Base-by-base conservation (phyloP, 108 stramenopile species). In the Skeletonema tropicum region DNA sequence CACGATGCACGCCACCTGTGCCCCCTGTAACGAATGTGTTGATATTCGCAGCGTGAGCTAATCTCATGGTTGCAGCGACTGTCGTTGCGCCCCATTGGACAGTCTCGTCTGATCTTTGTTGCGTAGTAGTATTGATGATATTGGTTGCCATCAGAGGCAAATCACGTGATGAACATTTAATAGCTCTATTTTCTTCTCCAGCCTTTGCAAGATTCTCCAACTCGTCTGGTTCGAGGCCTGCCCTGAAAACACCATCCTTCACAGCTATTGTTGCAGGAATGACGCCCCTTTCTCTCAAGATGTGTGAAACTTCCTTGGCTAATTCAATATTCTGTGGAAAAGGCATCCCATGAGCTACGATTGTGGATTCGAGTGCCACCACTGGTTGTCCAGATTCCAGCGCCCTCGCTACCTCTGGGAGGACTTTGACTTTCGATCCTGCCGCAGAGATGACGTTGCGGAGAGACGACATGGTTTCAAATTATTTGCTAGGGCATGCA, bases 271-370 rank as follows among this genome's bases (percentile, higher is more conserved):
- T 99, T 15, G 97, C 97, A 3, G 98, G 98, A 25, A 86, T 84
- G 10, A 95, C 97, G 12, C 97, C 97, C 52, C 82, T 78, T 17
- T 70, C 32, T 39, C 87, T 73, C 23, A 94, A 57, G 15, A 92
- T 90, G 42, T 48, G 7, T 66, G 89, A 89, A 5, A 94, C 78
- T 26, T 88, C 88, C 31, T 71, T 67, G 5, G 97, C 97, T 48
- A 94, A 71, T 57, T 95, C 67, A n/a, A 97, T 70, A 64, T 99
- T 99, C 60, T 97, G 81, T 9, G 99, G 99, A 77, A 85, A 99
- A 6, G 99, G 99, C 97, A 99, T 97, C 3, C 99, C 99, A 78
- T 99, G 98, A 2, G 98, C 94, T 33, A 99, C 92, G 68, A 99
- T 99, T 59, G 99, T 99, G 19, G 92, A 94, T 72, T 99, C 99